Conservation (phyloP, 306 rosid genomes). For the Fragaria ananassa region DNA sequence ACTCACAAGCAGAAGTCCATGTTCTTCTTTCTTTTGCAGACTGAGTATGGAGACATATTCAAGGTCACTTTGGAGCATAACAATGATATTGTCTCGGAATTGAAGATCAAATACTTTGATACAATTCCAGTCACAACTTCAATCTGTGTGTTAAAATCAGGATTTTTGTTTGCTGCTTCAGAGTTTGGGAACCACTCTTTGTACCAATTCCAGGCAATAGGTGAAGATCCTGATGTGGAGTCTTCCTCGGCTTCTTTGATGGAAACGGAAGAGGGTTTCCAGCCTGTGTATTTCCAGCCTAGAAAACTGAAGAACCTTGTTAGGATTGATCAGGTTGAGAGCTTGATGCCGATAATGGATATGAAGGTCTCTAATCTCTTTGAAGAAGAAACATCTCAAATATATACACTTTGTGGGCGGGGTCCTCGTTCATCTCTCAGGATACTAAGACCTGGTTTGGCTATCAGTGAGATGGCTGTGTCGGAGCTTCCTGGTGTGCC, state of each 20-base stretch:
- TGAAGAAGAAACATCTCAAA: slow-evolving; percentile 97
- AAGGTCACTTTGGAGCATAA: slow-evolving; percentile 85
- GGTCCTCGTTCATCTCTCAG: slow-evolving; percentile 97
- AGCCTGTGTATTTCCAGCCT: slow-evolving; percentile 31
- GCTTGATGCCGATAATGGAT: slow-evolving; percentile 93
- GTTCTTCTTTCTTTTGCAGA: slow-evolving; percentile 93
- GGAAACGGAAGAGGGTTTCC: slow-evolving; percentile 96
- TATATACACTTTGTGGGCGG: slow-evolving; percentile 90
- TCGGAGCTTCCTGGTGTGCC: slow-evolving; percentile 97
- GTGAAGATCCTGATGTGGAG: slow-evolving; percentile 91
- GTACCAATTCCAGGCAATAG: slow-evolving; percentile 88
- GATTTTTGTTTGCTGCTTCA: slow-evolving; percentile 89
- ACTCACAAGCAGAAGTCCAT: slow-evolving; percentile 77
- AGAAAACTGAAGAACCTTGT: slow-evolving; percentile 86
- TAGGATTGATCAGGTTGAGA: slow-evolving; percentile 93
- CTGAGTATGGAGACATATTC: slow-evolving; percentile 93
- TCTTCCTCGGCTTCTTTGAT: slow-evolving; percentile 76
- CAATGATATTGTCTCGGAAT: slow-evolving; percentile 69
- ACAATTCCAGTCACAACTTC: slow-evolving; percentile 92
- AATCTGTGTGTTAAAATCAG: slow-evolving; percentile 90
- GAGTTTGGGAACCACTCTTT: slow-evolving; percentile 94
- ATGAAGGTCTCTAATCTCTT: slow-evolving; percentile 87
- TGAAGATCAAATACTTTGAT: slow-evolving; percentile 92
- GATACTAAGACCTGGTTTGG: slow-evolving; percentile 91
- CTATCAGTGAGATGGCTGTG: slow-evolving; percentile 99